Conservation (phyloP, 352 stramenopile species). For the Phytophthora sansomeana region DNA sequence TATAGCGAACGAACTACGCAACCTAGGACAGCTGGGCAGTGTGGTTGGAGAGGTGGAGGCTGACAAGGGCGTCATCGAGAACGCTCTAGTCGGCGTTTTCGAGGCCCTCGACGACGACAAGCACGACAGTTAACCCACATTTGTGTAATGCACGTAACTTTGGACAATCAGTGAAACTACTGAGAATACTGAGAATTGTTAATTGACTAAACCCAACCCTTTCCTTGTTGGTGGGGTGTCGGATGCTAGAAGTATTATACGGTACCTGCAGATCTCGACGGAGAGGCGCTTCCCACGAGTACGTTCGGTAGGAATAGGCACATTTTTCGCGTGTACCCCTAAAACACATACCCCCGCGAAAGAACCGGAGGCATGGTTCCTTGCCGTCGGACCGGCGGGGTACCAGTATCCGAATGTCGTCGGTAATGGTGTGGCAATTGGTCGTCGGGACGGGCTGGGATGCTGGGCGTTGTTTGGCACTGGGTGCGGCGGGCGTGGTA, state of each 20-base stretch:
- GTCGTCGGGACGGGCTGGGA: background rate
- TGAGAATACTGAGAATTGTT: no score
- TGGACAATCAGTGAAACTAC: no score
- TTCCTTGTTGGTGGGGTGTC: background rate
- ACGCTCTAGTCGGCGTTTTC: no score
- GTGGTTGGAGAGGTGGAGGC: no score
- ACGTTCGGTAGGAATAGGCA: constrained; percentile 7
- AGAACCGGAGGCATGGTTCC: constrained; percentile 7
- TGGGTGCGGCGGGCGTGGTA: background rate
- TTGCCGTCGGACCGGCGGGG: constrained; percentile 3
- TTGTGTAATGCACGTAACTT: no score
- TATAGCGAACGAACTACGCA: no score
- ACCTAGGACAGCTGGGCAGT: no score
- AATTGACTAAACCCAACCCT: no score
- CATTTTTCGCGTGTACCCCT: background rate
- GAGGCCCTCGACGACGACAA: no score
- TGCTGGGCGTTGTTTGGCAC: background rate
- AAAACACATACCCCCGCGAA: constrained; percentile 4
- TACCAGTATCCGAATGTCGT: constrained; percentile 2
- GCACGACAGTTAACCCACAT: no score
- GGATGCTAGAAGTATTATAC: constrained; percentile 1
- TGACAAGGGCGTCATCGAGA: no score
- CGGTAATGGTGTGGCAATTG: no score
- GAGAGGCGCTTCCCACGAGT: background rate
- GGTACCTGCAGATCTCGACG: constrained; percentile 5